These are phyloP conservation scores for Cyphellophora europaea DNA, from an alignment of 2,329 filamentous ascomycete species.

Conservation along the genomic window DNA sequence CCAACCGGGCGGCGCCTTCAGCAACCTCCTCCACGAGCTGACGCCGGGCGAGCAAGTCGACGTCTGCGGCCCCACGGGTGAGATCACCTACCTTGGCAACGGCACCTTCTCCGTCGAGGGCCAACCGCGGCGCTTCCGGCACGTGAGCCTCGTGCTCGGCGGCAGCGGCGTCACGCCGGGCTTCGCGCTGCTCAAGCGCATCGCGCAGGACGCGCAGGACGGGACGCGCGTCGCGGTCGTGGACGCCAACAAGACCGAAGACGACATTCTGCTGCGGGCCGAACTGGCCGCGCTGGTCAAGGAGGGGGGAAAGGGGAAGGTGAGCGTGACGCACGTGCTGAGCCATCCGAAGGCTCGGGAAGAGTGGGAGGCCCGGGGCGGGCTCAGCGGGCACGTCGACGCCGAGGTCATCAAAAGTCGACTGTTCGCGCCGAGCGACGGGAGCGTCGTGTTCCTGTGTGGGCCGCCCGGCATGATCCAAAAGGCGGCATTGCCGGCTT, in stretches of 20 bases:
- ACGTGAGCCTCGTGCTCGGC: conserved; percentile 57
- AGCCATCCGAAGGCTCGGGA: conserved; percentile 29
- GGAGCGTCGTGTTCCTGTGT: conserved; percentile 38
- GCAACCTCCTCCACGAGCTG: conserved; percentile 44
- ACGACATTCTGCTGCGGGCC: conserved; percentile 49
- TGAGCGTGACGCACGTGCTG: conserved; percentile 39
- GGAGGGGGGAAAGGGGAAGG: conserved; percentile 26
- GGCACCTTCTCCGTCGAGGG: conserved; percentile 38
- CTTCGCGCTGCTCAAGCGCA: conserved; percentile 54
- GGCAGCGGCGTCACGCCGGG: conserved; percentile 65
- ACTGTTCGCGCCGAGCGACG: conserved; percentile 33
- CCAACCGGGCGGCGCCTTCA: conserved; percentile 46
- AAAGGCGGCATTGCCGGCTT: conserved; percentile 40
- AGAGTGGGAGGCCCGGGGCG: conserved; percentile 29
- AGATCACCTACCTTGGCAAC: conserved; percentile 40
- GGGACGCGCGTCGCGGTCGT: conserved; percentile 55
- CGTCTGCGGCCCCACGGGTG: conserved; percentile 42
- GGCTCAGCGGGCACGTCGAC: conserved; percentile 36
- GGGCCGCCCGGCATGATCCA: conserved; percentile 43
- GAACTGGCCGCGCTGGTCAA: conserved; percentile 45
- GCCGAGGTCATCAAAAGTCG: conserved; percentile 30
- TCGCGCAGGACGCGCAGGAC: conserved; percentile 52
- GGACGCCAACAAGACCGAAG: conserved; percentile 56
- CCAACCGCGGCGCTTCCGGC: conserved; percentile 31
- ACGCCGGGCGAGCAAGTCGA: conserved; percentile 40